Evolutionary conservation across 108 stramenopile genomes (phyloP), one percentile per base, ranked within the genome.

Genomic region (Cyclostephanos invisitatus): DNA sequence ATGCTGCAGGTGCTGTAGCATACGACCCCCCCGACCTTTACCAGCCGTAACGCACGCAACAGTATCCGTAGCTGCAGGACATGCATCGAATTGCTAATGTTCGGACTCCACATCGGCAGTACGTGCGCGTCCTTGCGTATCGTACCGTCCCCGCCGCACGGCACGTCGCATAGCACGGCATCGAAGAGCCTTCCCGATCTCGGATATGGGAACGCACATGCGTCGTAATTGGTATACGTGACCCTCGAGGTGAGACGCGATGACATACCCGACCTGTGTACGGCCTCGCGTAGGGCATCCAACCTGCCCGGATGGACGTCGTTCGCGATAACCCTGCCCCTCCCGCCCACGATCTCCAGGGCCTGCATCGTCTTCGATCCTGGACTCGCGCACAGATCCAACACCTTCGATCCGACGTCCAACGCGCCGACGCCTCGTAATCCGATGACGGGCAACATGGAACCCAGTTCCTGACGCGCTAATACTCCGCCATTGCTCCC

Each of bases 141-240:
- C 11, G 96, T 97, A 1, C 96, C 94, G 66, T 94, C 94, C 0
- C 96, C 96, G 14, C 80, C 79, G 64, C 96, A 97, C 0, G 96
- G 96, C 0, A 97, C 96, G 73, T 97, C 96, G 57, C 87, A 88
- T 8, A 95, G 40, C 10, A 96, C 79, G 2, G 73, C 71, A 65
- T 93, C 84, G 44, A 81, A 96, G 6, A 72, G 54, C 38, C 58
- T 77, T 24, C 68, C 63, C 3, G 81, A 76, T 36, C 56, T 78
- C 7, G 85, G 84, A 8, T 20, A 21, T 11, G 81, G 73, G 44
- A 80, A 78, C 8, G 20, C n/a, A 7, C 73, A 70, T 14, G 89
- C 89, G 74, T 89, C 86, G 38, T 72, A 70, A 64, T 75, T 76
- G 18, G 77, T 83, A 51, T 82, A 85, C 2, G 60, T 70, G 14